Conservation (phyloP, 2,329 filamentous ascomycete genomes). For the Aspergillus fructus region DNA sequence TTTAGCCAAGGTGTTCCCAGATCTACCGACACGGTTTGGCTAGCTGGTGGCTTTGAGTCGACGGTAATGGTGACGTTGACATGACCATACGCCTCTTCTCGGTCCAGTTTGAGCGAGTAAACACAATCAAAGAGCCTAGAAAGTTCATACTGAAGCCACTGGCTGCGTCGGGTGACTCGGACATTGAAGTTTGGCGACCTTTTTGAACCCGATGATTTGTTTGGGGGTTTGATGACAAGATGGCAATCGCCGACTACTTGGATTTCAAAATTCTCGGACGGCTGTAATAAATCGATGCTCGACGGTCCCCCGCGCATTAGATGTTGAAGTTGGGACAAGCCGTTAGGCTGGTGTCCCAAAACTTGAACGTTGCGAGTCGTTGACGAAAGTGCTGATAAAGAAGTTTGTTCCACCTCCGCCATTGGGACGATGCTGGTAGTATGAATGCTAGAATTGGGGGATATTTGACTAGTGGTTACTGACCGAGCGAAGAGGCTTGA, state of each 20-base stretch:
- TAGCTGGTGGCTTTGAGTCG: conserved; percentile 33
- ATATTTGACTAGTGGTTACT: conserved; percentile 21
- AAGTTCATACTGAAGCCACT: conserved; percentile 45
- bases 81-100: conserved; percentile 49
- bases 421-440: conserved; percentile 23
- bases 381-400: conserved; percentile 25
- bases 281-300: conserved; percentile 22
- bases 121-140: conserved; percentile 54
- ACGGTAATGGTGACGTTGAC: conserved; percentile 51
- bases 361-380: conserved; percentile 20
- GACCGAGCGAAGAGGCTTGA: conserved; percentile 26
- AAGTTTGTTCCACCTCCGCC: conserved; percentile 20
- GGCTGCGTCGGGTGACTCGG: conserved; percentile 45
- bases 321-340: conserved; percentile 25
- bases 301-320: conserved; percentile 25
- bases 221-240: conserved; percentile 52
- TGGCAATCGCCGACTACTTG: conserved; percentile 55
- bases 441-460: conserved; percentile 14
- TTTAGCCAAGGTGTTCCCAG: conserved; percentile 50
- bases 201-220: conserved; percentile 41
- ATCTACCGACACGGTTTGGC: conserved; percentile 40
- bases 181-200: conserved; percentile 51
- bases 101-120: conserved; percentile 52
- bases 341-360: conserved; percentile 15
- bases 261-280: conserved; percentile 50